Evolutionary conservation across 176 grass and related monocot genomes (phyloP).

Genomic region (Raddia guianensis): DNA sequence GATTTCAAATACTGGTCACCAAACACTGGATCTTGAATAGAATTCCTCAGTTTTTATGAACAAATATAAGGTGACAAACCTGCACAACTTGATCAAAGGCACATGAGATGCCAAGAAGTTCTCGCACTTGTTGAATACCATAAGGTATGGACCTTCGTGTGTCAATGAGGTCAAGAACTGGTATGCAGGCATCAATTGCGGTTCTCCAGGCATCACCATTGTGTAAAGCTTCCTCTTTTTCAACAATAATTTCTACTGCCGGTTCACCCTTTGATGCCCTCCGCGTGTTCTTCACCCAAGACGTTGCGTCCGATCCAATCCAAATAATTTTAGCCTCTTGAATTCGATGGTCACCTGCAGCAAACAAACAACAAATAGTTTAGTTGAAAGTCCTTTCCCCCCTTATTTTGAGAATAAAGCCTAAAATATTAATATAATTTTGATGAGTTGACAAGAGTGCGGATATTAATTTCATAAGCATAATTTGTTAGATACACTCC

Average conservation of each 20-base stretch:
- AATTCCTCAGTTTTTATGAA: neutral
- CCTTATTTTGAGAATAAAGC: neutral
- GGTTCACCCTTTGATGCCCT: slow-evolving; percentile 70
- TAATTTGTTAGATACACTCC: too few relatives aligned
- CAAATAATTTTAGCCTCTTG: slow-evolving; percentile 79
- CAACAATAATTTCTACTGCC: slow-evolving; percentile 75
- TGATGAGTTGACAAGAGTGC: neutral
- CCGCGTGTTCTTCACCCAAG: slow-evolving; percentile 63
- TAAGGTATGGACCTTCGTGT: slow-evolving; percentile 77
- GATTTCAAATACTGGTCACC: slow-evolving; percentile 11
- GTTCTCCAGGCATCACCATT: slow-evolving; percentile 87
- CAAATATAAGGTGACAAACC: slow-evolving; percentile 49
- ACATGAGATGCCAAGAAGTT: slow-evolving; percentile 93
- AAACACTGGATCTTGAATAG: neutral
- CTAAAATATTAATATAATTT: slow-evolving; percentile 1
- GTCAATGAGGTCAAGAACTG: slow-evolving; percentile 83
- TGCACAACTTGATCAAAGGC: slow-evolving; percentile 95
- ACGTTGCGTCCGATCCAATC: slow-evolving; percentile 70
- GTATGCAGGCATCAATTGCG: slow-evolving; percentile 89
- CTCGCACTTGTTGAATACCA: slow-evolving; percentile 78
- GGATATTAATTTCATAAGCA: neutral
- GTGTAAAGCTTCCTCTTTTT: slow-evolving; percentile 56
- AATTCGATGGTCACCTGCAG: slow-evolving; percentile 80
- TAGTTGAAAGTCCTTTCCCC: neutral
- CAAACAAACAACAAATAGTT: slow-evolving; percentile 28